Base-by-base conservation (phyloP, 192 early-diverging fungal genomes). In the Podila epicladia region DNA sequence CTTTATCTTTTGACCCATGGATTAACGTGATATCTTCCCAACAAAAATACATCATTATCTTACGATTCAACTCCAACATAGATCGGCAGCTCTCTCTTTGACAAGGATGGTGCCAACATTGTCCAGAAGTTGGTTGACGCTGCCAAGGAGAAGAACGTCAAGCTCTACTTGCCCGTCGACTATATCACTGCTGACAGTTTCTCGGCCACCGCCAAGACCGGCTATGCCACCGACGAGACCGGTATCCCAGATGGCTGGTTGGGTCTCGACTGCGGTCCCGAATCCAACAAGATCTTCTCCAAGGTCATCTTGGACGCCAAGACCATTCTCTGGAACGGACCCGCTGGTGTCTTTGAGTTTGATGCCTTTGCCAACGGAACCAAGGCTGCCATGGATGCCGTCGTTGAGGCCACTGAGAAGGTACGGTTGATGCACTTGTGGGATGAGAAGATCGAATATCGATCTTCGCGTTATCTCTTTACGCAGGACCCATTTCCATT, bases 321-420 rank as follows among this genome's bases (percentile, higher is more conserved):
- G 90, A 99, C 96, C 49, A 95, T 99, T 59, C 89, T 99, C 67
- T 99, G 97, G 97, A 99, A 99, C 86, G 97, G 97, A 38, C 97
- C 96, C 57, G 91, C 95, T 75, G 97, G 97, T 75, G 97, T 99
- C 41, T 99, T 99, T 85, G 97, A 99, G 89, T 97, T 94, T 83
- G 94, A 89, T n/a, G 94, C 92, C 78, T 99, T 99, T 80, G 92
- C 93, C 22, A 74, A 69, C 4, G 97, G 97, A 61, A 97, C 97
- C 68, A 94, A 92, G 85, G 67, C 85, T 31, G 88, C 92, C 35
- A 86, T 99, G 82, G 93, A 97, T 67, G 97, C 96, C 32, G 92
- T 96, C 45, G 91, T 94, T 61, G 85, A 88, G 62, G 96, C 94
- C 28, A 95, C 94, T 69, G 86, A 93, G 38, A 88, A 91, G 50